Evolutionary conservation across 1,284 basidiomycete species (phyloP).

Genomic region (Thelephora terrestris): DNA sequence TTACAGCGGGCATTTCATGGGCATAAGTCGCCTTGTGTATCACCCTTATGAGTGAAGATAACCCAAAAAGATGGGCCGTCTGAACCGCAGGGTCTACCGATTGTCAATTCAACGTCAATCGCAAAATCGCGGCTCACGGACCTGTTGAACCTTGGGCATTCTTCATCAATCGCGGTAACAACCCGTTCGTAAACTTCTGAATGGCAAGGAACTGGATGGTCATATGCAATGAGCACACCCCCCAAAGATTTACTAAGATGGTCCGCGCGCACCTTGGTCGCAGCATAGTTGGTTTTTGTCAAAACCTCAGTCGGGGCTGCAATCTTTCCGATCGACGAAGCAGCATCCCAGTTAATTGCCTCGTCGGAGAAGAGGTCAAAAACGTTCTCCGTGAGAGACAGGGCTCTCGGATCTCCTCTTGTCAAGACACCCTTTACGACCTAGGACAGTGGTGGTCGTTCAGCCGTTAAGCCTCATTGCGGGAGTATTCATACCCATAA

Average conservation of each 20-base stretch:
- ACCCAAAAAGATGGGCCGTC: slow-evolving; percentile 73
- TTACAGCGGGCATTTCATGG: slow-evolving; percentile 56
- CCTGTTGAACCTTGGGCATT: slow-evolving; percentile 40
- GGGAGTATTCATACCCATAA: slow-evolving; percentile 45
- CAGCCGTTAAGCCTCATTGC: slow-evolving; percentile 5
- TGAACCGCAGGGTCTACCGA: slow-evolving; percentile 37
- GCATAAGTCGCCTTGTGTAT: slow-evolving; percentile 71
- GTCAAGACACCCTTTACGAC: slow-evolving; percentile 73
- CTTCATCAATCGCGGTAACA: slow-evolving; percentile 68
- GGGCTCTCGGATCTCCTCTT: slow-evolving; percentile 52
- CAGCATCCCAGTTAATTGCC: slow-evolving; percentile 55
- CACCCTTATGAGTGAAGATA: slow-evolving; percentile 74
- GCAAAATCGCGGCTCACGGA: slow-evolving; percentile 20
- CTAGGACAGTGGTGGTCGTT: slow-evolving; percentile 29
- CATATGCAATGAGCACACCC: not conserved
- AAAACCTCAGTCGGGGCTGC: slow-evolving; percentile 50
- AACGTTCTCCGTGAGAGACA: slow-evolving; percentile 50
- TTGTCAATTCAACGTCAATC: not conserved
- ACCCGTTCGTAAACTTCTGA: slow-evolving; percentile 72
- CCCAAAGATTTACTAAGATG: not conserved
- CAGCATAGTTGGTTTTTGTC: slow-evolving; percentile 67
- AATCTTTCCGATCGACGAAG: slow-evolving; percentile 61
- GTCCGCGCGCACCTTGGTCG: slow-evolving; percentile 50
- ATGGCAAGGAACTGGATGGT: slow-evolving; percentile 63
- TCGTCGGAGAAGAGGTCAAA: slow-evolving; percentile 61